Conservation (phyloP, 345 rosid species). For the Gossypium raimondii region DNA sequence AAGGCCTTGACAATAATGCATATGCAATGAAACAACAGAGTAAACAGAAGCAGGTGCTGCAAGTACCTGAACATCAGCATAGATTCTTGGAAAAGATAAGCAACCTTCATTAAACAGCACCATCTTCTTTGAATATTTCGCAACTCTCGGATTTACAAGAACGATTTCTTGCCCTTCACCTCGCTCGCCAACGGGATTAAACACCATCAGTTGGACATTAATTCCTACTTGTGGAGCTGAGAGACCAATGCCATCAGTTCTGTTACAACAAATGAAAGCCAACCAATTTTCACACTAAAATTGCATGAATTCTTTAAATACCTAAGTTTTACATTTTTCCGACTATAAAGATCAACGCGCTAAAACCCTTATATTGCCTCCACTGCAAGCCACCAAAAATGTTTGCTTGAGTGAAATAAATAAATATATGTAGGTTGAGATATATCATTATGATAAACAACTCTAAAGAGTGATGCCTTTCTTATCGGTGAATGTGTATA, state of each 20-base stretch:
- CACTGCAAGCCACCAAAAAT: too few species aligned
- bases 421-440: too few species aligned
- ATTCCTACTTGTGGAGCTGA: constrained; percentile 97
- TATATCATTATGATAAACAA: too few species aligned
- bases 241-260: constrained; percentile 95
- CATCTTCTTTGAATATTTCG: constrained; percentile 56
- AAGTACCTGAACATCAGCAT: constrained; percentile 77
- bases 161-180: constrained; percentile 87
- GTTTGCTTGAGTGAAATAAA: too few species aligned
- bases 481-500: too few species aligned
- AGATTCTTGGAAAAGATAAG: constrained; percentile 84
- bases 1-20: not conserved
- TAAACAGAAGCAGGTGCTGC: not conserved
- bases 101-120: constrained; percentile 79
- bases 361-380: too few species aligned
- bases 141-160: constrained; percentile 80
- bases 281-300: constrained; percentile 25
- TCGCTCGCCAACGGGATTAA: constrained; percentile 69
- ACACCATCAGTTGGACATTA: constrained; percentile 88
- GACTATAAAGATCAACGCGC: too few species aligned
- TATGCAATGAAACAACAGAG: not conserved
- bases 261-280: constrained; percentile 41
- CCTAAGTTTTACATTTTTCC: constrained; percentile 8
- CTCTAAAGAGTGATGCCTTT: too few species aligned
- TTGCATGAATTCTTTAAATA: constrained; percentile 15